Conservation (phyloP, 768 basidiomycete species). For the Leccinum rimulosum region DNA sequence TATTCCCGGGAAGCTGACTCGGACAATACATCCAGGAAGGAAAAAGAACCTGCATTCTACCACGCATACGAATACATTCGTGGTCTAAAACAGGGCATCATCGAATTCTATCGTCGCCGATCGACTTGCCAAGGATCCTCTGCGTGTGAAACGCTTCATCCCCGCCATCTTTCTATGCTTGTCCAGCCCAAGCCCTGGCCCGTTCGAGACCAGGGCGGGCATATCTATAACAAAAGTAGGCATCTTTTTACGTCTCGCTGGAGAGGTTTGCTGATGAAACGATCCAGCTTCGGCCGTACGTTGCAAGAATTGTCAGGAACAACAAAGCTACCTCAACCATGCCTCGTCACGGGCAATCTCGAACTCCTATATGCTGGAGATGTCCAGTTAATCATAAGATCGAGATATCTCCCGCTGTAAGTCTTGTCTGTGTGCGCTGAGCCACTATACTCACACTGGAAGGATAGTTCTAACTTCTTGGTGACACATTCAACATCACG, state of each 20-base stretch:
- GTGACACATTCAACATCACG: slow-evolving; percentile 98
- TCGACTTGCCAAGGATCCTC: slow-evolving; percentile 69
- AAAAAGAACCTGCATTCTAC: slow-evolving; percentile 86
- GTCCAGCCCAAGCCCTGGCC: slow-evolving; percentile 89
- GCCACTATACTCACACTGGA: background rate
- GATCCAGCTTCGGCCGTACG: slow-evolving; percentile 74
- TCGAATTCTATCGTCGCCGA: slow-evolving; percentile 79
- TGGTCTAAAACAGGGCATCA: slow-evolving; percentile 91
- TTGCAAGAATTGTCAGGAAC: slow-evolving; percentile 84
- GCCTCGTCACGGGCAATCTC: no score
- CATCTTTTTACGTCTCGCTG: slow-evolving; percentile 2
- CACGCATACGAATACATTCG: slow-evolving; percentile 92
- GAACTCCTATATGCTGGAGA: slow-evolving; percentile 89
- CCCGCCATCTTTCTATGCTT: slow-evolving; percentile 95
- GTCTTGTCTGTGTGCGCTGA: slow-evolving; percentile 26
- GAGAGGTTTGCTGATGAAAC: background rate
- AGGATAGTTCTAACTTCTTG: slow-evolving; percentile 72
- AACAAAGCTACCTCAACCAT: no score
- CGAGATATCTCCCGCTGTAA: slow-evolving; percentile 87
- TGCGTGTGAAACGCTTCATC: slow-evolving; percentile 72
- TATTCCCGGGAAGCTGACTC: slow-evolving; percentile 1
- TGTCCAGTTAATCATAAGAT: slow-evolving; percentile 95
- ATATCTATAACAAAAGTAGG: slow-evolving; percentile 75
- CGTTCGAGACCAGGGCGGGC: slow-evolving; percentile 72
- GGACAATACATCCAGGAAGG: slow-evolving; percentile 43